Base-by-base conservation (phyloP, 495 filamentous ascomycete species). In the Daldinia caldariorum region DNA sequence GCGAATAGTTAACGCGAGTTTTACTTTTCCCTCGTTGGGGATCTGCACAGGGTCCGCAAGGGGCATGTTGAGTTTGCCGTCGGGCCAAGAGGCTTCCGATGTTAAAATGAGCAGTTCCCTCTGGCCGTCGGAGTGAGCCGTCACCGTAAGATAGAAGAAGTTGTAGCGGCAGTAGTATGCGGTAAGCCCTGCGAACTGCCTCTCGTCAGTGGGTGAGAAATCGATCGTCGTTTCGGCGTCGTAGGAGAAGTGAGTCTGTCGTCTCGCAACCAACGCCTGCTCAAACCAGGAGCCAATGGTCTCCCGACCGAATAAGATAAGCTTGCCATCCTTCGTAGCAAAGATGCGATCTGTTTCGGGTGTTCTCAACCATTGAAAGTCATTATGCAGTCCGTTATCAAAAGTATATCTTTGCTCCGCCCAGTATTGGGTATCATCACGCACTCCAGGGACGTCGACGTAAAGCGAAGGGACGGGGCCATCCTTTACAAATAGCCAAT, bases 91-190 rank as follows among this genome's bases (percentile, higher is more conserved):
- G 14, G 72, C 82, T 72, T 87, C 84, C 5, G 82, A 85, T 9
- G 77, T 76, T 71, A 85, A 66, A 61, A 87, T 83, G 6, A 86
- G 76, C 31, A 87, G 73, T 67, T 87, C 85, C 0, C 85, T 77
- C 64, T 84, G 79, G 14, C 85, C 84, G 63, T 86, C 83, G 3
- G 79, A 76, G 64, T 86, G 79, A 1, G 84, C 84, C n/a, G 83
- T 82, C 10, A 87, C 83, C 0, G 83, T 82, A 6, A 87, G 75
- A 61, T 87, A 87, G 76, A 86, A 86, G 74, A 87, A 86, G 72
- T 87, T 87, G 76, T 77, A 86, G 4, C 85, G 83, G 68, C 83
- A 85, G 74, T 87, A 87, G 69, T 86, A 87, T 26, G 82, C 83
- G n/a, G 83, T 84, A 20, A 87, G 74, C 0, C 85, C 85, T 3